Conservation (phyloP, 2,329 filamentous ascomycete genomes). For the Dothidotthia symphoricarpi region DNA sequence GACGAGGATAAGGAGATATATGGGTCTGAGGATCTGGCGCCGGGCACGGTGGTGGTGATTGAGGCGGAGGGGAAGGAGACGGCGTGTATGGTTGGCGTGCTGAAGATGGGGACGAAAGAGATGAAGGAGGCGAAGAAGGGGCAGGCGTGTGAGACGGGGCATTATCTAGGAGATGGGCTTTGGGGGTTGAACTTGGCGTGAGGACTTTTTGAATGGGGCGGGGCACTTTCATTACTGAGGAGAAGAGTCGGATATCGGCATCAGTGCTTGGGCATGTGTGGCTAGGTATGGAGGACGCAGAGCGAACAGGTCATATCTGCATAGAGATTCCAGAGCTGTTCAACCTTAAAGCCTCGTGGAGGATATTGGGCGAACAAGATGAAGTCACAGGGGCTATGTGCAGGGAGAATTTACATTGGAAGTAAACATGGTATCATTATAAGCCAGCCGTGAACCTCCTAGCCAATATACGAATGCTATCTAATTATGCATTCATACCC, state of each 20-base stretch:
- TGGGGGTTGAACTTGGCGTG: constrained; percentile 68
- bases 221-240: no score
- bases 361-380: no score
- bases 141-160: constrained; percentile 86
- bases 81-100: constrained; percentile 80
- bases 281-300: no score
- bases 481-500: background rate
- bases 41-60: constrained; percentile 82
- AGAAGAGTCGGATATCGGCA: no score
- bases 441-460: constrained; percentile 14
- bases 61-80: constrained; percentile 91
- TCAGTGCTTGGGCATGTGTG: no score
- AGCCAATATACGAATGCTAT: constrained; percentile 1
- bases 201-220: no score
- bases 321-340: no score
- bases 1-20: constrained; percentile 45
- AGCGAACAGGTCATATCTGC: no score
- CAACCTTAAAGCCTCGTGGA: no score
- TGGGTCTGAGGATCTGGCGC: constrained; percentile 66
- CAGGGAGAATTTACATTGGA: background rate
- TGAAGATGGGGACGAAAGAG: constrained; percentile 84
- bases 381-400: no score
- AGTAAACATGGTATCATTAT: constrained; percentile 32
- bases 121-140: constrained; percentile 95
- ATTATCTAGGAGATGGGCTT: constrained; percentile 90